Evolutionary conservation across 202 grass and related monocot species (phyloP).

Genomic region (Bolboschoenoplectus hybrid): DNA sequence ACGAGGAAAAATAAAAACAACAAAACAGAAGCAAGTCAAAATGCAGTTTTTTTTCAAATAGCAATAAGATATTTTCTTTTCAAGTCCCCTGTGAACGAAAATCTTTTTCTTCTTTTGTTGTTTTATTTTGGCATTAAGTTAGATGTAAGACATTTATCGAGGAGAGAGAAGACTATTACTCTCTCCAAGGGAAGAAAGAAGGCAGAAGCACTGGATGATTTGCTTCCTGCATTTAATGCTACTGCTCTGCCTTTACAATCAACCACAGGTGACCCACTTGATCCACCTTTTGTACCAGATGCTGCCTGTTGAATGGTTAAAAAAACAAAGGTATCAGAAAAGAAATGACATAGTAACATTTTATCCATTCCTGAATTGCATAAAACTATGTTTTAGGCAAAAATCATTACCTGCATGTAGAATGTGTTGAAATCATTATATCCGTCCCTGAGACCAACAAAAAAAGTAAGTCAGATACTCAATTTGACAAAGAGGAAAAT

Average conservation of each 20-base stretch:
- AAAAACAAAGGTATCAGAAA: conserved; percentile 14
- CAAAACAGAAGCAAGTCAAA: not conserved
- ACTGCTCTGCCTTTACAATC: conserved; percentile 98
- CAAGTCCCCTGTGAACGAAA: not conserved
- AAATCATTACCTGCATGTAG: conserved; percentile 90
- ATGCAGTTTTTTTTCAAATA: not conserved
- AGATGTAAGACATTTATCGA: conserved; percentile 6
- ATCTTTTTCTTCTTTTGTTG: not conserved
- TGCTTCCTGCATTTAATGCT: conserved; percentile 98
- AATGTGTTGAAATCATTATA: conserved; percentile 99
- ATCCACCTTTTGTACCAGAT: conserved; percentile 99
- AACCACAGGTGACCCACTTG: conserved; percentile 96
- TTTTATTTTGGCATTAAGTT: conserved; percentile 14
- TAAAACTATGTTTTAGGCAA: conserved; percentile 19
- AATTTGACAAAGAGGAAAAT: conserved; percentile 27
- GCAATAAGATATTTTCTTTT: conserved; percentile 7
- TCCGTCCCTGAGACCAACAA: conserved; percentile 70
- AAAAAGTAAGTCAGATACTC: conserved; percentile 18
- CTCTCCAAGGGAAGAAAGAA: conserved; percentile 97
- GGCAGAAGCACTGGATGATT: conserved; percentile 96
- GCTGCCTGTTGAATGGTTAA: conserved; percentile 59
- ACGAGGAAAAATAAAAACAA: not conserved
- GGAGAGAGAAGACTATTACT: conserved; percentile 53
- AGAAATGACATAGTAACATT: conserved; percentile 12
- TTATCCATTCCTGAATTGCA: conserved; percentile 1